These are phyloP conservation scores for Lecanicillium sp. DNA, from an alignment of 2,329 filamentous ascomycete species.

Conservation along the genomic window DNA sequence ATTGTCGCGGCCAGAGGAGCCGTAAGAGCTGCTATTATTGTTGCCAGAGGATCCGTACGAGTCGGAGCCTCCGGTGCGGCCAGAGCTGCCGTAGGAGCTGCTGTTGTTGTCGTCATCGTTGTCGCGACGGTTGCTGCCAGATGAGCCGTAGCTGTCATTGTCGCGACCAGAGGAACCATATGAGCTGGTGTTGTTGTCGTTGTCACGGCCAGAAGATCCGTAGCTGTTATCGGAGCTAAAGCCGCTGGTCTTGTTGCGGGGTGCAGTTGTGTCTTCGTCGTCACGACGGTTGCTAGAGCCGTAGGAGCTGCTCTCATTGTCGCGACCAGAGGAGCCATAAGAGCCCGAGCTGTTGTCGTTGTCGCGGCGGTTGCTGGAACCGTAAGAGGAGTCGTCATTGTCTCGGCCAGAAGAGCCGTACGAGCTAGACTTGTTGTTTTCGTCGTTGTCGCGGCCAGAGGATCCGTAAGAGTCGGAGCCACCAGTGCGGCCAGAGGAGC, in stretches of 20 bases:
- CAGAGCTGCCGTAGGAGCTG: constrained; percentile 11
- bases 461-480: constrained; percentile 14
- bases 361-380: constrained; percentile 9
- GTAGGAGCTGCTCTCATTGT: constrained; percentile 13
- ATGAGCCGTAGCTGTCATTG: constrained; percentile 10
- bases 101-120: constrained; percentile 11
- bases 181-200: constrained; percentile 5
- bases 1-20: constrained; percentile 10
- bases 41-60: constrained; percentile 3
- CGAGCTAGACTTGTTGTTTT: constrained; percentile 13
- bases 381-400: constrained; percentile 6
- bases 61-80: constrained; percentile 6
- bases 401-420: too few relatives aligned
- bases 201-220: constrained; percentile 19
- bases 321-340: constrained; percentile 12
- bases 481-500: constrained; percentile 3
- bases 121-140: constrained; percentile 11
- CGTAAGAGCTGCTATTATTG: constrained; percentile 12
- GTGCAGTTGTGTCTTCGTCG: too few relatives aligned
- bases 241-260: constrained; percentile 20
- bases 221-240: constrained; percentile 5
- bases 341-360: too few relatives aligned
- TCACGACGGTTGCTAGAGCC: constrained; percentile 22
- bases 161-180: constrained; percentile 4
- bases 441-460: constrained; percentile 6